These are phyloP conservation scores for Lithohypha guttulata DNA, from an alignment of 2,329 filamentous ascomycete species.

Conservation along the genomic window DNA sequence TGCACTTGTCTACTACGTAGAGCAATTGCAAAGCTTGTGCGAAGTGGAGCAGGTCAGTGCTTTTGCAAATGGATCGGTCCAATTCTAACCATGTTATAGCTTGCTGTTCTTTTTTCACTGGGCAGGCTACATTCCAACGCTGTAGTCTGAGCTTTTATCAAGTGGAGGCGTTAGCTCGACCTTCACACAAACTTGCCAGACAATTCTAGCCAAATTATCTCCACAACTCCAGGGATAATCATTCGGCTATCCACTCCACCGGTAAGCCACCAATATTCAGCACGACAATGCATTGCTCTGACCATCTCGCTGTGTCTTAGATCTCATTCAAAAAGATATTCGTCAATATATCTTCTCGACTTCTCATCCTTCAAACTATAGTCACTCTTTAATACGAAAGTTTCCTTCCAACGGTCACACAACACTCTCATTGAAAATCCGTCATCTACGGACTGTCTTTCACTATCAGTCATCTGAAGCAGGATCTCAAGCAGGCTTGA, in stretches of 20 bases:
- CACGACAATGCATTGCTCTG: conserved; percentile 6
- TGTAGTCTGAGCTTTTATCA: conserved; percentile 24
- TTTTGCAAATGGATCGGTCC: conserved; percentile 5
- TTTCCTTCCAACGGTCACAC: conserved; percentile 19
- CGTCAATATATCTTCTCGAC: neutral
- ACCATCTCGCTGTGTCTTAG: conserved; percentile 4
- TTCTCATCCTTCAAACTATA: conserved; percentile 14
- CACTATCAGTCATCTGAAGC: conserved; percentile 13
- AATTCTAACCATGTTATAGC: conserved; percentile 12
- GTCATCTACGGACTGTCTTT: too few species aligned
- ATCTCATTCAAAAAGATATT: neutral
- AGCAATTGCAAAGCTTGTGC: too few species aligned
- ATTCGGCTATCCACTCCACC: conserved; percentile 14
- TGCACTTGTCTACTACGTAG: too few species aligned
- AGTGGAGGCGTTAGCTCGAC: conserved; percentile 39
- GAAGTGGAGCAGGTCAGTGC: conserved; percentile 14
- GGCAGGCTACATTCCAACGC: conserved; percentile 27
- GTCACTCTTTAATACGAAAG: conserved; percentile 16
- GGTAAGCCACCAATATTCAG: conserved; percentile 3
- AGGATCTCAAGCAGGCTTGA: conserved; percentile 7
- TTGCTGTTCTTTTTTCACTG: conserved; percentile 13
- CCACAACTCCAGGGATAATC: conserved; percentile 13
- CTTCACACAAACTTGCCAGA: conserved; percentile 30
- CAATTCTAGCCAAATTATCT: conserved; percentile 12
- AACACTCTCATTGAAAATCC: too few species aligned